phyloP scores from a whole-genome alignment of 768 basidiomycete genomes.

The Collybia sordida region DNA sequence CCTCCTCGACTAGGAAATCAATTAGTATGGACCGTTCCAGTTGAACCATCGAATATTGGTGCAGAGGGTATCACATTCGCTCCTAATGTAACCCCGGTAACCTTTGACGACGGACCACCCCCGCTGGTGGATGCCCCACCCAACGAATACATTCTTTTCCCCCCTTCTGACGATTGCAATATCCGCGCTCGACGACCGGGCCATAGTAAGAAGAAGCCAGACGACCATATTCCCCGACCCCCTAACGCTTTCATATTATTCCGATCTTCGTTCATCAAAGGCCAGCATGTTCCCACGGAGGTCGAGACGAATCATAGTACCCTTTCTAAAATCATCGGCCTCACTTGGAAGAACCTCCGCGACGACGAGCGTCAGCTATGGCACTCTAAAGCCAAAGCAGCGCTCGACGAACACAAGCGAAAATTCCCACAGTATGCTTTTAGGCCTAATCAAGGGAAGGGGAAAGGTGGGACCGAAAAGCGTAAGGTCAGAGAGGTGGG shows the following conservation, averaged over 20 bases:
- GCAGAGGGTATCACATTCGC: slow-evolving; percentile 49
- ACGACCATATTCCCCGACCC: slow-evolving; percentile 78
- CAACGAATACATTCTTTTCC: slow-evolving; percentile 56
- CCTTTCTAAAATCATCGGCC: slow-evolving; percentile 80
- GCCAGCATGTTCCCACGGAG: slow-evolving; percentile 70
- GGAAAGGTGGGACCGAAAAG: slow-evolving; percentile 44
- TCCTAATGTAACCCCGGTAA: slow-evolving; percentile 56
- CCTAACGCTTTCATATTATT: slow-evolving; percentile 89
- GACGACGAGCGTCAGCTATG: slow-evolving; percentile 75
- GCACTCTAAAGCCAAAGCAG: slow-evolving; percentile 73
- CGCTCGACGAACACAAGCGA: slow-evolving; percentile 72
- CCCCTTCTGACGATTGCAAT: slow-evolving; percentile 36
- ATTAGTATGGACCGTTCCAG: slow-evolving; percentile 45
- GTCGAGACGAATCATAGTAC: slow-evolving; percentile 85
- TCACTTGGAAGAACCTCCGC: slow-evolving; percentile 80
- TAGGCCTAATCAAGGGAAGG: slow-evolving; percentile 54
- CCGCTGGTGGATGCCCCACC: slow-evolving; percentile 33
- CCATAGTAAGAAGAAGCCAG: slow-evolving; percentile 70
- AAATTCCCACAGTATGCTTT: slow-evolving; percentile 79
- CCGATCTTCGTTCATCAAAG: slow-evolving; percentile 80
- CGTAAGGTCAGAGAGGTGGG: slow-evolving; percentile 62
- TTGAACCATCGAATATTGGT: slow-evolving; percentile 32
- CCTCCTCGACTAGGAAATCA: slow-evolving; percentile 31
- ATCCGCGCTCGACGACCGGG: slow-evolving; percentile 42
- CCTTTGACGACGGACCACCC: slow-evolving; percentile 50